These are phyloP conservation scores for Leccinum angustisporum DNA, from an alignment of 1,284 basidiomycete genomes.

Conservation along the genomic window DNA sequence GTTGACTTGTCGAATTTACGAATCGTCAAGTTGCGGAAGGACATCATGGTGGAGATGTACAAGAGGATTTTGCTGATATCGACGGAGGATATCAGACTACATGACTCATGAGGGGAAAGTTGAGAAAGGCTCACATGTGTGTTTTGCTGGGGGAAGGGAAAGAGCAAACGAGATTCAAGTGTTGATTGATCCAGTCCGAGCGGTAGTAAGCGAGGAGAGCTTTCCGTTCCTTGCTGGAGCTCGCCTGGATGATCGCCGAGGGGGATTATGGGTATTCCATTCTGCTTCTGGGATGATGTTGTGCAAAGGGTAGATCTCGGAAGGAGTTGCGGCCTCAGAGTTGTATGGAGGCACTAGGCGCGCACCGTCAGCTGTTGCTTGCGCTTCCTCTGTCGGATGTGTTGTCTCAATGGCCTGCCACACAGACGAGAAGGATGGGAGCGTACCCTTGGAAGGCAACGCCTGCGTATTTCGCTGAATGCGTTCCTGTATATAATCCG, in stretches of 20 bases:
- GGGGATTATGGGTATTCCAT: conserved; percentile 65
- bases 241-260: conserved; percentile 50
- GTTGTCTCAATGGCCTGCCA: neutral
- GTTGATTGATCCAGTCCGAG: conserved; percentile 69
- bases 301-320: conserved; percentile 76
- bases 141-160: conserved; percentile 52
- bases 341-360: conserved; percentile 79
- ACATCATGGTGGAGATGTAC: conserved; percentile 77
- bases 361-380: conserved; percentile 56
- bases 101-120: neutral
- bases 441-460: conserved; percentile 65
- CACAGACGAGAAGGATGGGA: neutral
- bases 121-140: conserved; percentile 59
- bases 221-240: conserved; percentile 48
- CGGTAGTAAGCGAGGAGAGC: conserved; percentile 60
- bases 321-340: conserved; percentile 58
- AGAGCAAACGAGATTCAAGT: conserved; percentile 48
- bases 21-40: conserved; percentile 54
- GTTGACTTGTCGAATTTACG: conserved; percentile 50
- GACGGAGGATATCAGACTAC: neutral
- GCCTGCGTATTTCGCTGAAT: conserved; percentile 72
- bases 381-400: conserved; percentile 55
- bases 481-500: conserved; percentile 74
- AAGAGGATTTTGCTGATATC: conserved; percentile 65
- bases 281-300: conserved; percentile 77